Base-by-base conservation (phyloP, 371 early-diverging fungal species). In the Mucor irregularis region DNA sequence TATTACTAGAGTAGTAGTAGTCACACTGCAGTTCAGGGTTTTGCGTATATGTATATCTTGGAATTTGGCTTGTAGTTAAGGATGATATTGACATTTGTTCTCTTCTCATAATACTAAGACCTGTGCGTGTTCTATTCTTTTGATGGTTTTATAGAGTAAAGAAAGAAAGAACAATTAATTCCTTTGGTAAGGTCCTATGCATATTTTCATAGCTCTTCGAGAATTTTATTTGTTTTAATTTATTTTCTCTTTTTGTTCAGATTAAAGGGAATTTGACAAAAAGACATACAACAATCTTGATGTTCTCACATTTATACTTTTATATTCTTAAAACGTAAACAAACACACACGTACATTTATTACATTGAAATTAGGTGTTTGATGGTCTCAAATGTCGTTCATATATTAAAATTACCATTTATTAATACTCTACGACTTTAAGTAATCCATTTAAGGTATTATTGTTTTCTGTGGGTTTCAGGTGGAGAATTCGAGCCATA, bases 401-500 rank as follows among this genome's bases (percentile, higher is more conserved):
- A 6, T 45, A 17, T 42, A 22, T 42, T 52, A 24, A 42, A 11
- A 11, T 31, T 5, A 5, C 22, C 42, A 10, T 21, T 42, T 21
- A 42, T 42, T 14, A 34, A 24, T 38, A 37, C 11, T 48, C 42
- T 33, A 26, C 16, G 3, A 42, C 8, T 33, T 56, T 26, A 13
- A 49, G 21, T 30, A 56, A 11, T 10, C 80, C 80, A 52, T 58
- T 43, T 46, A 74, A 48, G 3, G 74, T 72, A 29, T 71, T 73
- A 44, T 80, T 76, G 42, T 80, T 80, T 5, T 21, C 19, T 3
- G 76, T 53, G 11, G 80, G 76, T 21, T 60, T 55, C 49, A 80
- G 37, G 9, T 67, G 48, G 24, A 80, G 63, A 29, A 80, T 73
- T n/a, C 65, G 53, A 5, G 73, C 43, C 48, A 76, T 49, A n/a